These are phyloP conservation scores for Neopestalotiopsis sp. DNA, from an alignment of 2,329 filamentous ascomycete species.

Conservation along the genomic window DNA sequence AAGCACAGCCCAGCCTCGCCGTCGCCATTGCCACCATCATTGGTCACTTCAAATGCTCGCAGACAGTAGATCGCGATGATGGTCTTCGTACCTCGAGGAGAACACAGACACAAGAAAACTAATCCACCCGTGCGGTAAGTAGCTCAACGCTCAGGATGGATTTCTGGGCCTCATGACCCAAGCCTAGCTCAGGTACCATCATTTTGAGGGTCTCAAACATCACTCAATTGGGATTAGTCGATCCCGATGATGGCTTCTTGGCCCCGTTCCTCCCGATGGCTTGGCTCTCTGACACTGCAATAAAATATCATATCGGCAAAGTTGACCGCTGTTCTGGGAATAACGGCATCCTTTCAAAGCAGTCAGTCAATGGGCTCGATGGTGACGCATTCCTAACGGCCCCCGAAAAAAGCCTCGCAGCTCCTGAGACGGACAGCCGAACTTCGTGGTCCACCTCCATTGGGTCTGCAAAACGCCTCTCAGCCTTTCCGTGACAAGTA, in stretches of 20 bases:
- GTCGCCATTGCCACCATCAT: background rate
- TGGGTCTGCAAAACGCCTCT: background rate
- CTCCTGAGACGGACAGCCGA: background rate
- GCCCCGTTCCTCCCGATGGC: background rate
- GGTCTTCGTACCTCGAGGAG: background rate
- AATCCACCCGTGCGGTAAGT: background rate
- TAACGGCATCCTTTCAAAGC: background rate
- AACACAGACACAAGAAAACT: background rate
- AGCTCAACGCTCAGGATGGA: background rate
- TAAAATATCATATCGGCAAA: background rate
- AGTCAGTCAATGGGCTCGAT: background rate
- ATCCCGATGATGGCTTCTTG: background rate
- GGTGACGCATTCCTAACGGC: background rate
- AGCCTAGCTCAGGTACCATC: background rate
- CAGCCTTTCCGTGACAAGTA: background rate
- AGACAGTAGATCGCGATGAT: too few relatives aligned
- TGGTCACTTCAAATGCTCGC: background rate
- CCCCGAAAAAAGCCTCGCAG: constrained; percentile 3
- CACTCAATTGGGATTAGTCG: background rate
- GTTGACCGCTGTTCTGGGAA: background rate
- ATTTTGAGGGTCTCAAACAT: background rate
- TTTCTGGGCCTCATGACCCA: constrained; percentile 1
- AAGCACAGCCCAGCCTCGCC: background rate
- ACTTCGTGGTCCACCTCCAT: constrained; percentile 1
- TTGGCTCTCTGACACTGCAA: background rate